A percentile compares a stretch with the other conserved stretches of the same genome.
These are phyloP conservation scores for Sparassis latifolia DNA, from an alignment of 1,284 basidiomycete genomes.

Conservation along the genomic window DNA sequence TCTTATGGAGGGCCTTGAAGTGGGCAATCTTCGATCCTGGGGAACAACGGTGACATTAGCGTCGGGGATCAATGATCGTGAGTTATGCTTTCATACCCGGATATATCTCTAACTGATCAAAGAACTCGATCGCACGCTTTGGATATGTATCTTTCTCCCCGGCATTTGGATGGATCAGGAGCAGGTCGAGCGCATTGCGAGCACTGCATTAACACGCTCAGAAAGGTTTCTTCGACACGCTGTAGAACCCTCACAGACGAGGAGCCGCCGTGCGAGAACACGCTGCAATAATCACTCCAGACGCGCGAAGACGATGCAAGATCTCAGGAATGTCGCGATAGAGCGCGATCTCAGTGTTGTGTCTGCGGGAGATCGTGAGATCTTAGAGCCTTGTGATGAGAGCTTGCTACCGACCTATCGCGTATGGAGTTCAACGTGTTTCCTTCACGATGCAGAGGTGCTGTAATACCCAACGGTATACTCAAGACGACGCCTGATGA, in stretches of 20 bases:
- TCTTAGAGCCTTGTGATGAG: background rate
- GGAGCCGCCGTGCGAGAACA: constrained; percentile 73
- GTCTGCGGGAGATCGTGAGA: constrained; percentile 26
- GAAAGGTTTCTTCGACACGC: no score
- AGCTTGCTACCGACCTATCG: constrained; percentile 41
- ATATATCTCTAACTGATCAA: constrained; percentile 82
- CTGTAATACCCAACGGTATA: constrained; percentile 26
- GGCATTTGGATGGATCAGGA: constrained; percentile 51
- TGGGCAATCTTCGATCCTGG: constrained; percentile 78
- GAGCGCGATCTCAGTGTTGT: constrained; percentile 55
- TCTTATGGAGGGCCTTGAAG: constrained; percentile 70
- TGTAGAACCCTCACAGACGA: constrained; percentile 45
- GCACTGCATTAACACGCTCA: constrained; percentile 42
- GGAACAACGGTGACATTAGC: constrained; percentile 1
- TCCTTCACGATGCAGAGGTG: constrained; percentile 56
- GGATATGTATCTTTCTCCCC: constrained; percentile 32
- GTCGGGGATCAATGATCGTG: background rate
- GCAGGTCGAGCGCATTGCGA: constrained; percentile 62
- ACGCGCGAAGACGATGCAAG: constrained; percentile 51
- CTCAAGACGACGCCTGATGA: background rate
- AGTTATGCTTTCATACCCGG: constrained; percentile 42
- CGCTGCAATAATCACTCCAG: constrained; percentile 60
- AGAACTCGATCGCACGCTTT: constrained; percentile 57
- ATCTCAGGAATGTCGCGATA: constrained; percentile 77
- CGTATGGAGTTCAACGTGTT: constrained; percentile 52